Conservation (phyloP, 2,329 filamentous ascomycete genomes). For the Fusarium humuli region DNA sequence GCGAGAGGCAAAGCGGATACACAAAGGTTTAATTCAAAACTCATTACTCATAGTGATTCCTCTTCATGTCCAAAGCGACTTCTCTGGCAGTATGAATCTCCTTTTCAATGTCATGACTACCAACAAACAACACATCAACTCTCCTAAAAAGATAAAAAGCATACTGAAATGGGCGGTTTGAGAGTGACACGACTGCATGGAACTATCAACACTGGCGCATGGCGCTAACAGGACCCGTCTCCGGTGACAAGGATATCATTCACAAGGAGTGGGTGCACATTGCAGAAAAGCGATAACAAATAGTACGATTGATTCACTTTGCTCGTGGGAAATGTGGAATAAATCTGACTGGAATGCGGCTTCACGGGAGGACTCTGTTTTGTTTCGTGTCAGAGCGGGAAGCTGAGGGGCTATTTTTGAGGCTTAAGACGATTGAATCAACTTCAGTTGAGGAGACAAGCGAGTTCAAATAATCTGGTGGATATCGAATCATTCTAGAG, state of each 20-base stretch:
- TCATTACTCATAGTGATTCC: not conserved
- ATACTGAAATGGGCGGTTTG: constrained; percentile 12
- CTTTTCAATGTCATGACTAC: not conserved
- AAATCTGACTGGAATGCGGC: constrained; percentile 14
- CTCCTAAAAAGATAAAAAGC: constrained; percentile 5
- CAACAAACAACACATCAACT: not conserved
- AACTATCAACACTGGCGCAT: constrained; percentile 27
- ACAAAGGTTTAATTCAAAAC: not conserved
- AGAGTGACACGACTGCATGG: constrained; percentile 27
- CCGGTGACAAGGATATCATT: constrained; percentile 19
- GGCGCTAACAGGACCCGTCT: constrained; percentile 25
- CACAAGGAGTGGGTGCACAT: constrained; percentile 7
- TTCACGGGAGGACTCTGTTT: not conserved
- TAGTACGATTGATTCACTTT: constrained; percentile 12
- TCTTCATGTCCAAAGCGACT: not conserved
- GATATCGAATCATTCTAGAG: not conserved
- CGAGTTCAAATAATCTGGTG: not conserved
- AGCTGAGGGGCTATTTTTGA: constrained; percentile 1
- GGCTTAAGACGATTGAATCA: constrained; percentile 22
- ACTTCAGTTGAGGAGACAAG: constrained; percentile 21
- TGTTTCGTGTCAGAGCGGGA: constrained; percentile 30
- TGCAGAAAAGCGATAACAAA: not conserved
- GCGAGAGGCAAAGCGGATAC: not conserved
- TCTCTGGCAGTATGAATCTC: not conserved
- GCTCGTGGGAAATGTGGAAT: not conserved